Percentiles rank a stretch among this genome's conserved stretches.
Conservation (phyloP, 345 rosid species). For the Populus tremula region DNA sequence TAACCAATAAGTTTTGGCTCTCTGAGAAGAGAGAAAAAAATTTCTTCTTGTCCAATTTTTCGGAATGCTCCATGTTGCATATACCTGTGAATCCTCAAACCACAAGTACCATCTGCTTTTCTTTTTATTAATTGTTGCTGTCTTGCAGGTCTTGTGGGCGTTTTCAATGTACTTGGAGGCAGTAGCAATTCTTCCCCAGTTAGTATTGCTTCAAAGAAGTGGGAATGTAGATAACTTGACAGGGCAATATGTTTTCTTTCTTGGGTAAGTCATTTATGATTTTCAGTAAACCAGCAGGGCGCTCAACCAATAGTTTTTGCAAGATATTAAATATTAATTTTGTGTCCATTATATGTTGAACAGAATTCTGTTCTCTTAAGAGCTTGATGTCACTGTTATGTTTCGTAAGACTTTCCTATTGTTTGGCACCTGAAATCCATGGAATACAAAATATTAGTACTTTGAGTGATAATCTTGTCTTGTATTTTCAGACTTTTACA, state of each 20-base stretch:
- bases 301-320: neutral
- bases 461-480: neutral
- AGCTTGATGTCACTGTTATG: neutral
- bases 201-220: constrained; percentile 84
- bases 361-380: neutral
- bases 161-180: constrained; percentile 95
- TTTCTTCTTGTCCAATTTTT: neutral
- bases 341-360: neutral
- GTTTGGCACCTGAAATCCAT: neutral
- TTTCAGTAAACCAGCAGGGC: neutral
- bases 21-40: too few relatives aligned
- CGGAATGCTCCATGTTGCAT: neutral
- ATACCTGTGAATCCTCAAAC: neutral
- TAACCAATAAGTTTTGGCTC: too few relatives aligned
- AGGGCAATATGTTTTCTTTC: constrained; percentile 89
- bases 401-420: neutral
- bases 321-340: neutral
- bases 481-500: neutral
- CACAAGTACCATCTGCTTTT: neutral
- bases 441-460: neutral
- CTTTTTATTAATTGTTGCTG: neutral
- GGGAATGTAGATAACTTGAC: constrained; percentile 96
- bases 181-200: constrained; percentile 88
- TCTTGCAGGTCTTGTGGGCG: constrained; percentile 74
- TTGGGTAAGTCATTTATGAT: constrained; percentile 58